phyloP scores from a whole-genome alignment of 2,329 filamentous ascomycete species.

The Mycosphaerella sp. region DNA sequence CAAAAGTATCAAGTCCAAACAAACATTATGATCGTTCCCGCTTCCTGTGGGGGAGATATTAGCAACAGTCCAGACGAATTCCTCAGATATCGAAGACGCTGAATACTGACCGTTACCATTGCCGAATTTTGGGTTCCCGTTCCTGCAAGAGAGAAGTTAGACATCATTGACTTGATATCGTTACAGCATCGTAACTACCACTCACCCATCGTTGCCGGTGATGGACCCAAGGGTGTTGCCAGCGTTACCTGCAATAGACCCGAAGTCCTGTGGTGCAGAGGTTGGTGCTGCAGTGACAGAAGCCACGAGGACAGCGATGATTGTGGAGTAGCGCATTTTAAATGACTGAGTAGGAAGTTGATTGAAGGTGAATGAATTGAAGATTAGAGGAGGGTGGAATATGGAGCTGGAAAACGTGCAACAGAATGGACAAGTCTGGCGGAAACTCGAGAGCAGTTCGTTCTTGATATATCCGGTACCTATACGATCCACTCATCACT shows the following conservation, averaged over 20 bases:
- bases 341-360: background rate
- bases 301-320: constrained; percentile 5
- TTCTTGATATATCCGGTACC: background rate
- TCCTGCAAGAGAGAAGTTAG: too few species aligned
- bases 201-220: constrained; percentile 9
- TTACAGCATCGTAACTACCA: too few species aligned
- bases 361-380: background rate
- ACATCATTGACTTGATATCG: too few species aligned
- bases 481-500: too few species aligned
- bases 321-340: constrained; percentile 3
- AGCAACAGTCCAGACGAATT: too few species aligned
- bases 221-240: constrained; percentile 10
- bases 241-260: too few species aligned
- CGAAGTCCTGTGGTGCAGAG: background rate
- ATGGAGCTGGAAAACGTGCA: background rate
- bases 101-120: too few species aligned
- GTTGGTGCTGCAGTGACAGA: constrained; percentile 3
- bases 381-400: background rate
- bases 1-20: too few species aligned
- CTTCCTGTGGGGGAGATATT: too few species aligned
- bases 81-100: too few species aligned
- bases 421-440: background rate
- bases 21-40: too few species aligned
- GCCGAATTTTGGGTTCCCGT: too few species aligned
- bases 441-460: background rate